phyloP scores from a whole-genome alignment of 257 asterid species.

The Petunia secreta region DNA sequence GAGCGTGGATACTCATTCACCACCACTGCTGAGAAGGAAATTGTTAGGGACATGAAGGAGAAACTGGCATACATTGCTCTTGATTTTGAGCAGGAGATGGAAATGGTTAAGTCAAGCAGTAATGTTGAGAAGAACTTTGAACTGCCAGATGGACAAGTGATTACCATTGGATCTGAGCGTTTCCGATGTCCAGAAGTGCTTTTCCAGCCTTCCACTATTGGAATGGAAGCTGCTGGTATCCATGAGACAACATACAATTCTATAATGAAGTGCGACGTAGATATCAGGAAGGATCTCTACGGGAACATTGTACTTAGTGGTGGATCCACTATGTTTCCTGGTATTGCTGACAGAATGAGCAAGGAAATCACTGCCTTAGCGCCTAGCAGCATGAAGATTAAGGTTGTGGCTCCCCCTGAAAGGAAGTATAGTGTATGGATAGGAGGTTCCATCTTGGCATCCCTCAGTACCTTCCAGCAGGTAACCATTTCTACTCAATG shows the following conservation, averaged over 20 bases:
- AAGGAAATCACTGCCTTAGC: slow-evolving; percentile 22
- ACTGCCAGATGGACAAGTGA: slow-evolving; percentile 16
- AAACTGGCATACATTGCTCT: slow-evolving; percentile 52
- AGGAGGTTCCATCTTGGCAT: slow-evolving; percentile 26
- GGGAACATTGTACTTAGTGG: slow-evolving; percentile 28
- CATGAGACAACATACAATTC: slow-evolving; percentile 24
- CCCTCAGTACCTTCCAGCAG: slow-evolving; percentile 30
- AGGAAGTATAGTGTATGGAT: slow-evolving; percentile 29
- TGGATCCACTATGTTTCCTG: slow-evolving; percentile 28
- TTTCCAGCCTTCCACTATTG: slow-evolving; percentile 24
- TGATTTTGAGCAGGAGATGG: slow-evolving; percentile 50
- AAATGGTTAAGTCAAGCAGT: slow-evolving; percentile 31
- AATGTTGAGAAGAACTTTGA: slow-evolving; percentile 18
- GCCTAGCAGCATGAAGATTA: slow-evolving; percentile 26
- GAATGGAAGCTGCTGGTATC: slow-evolving; percentile 25
- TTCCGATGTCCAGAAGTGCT: slow-evolving; percentile 26
- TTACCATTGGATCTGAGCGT: slow-evolving; percentile 27
- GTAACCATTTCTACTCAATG: not conserved
- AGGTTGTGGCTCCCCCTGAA: slow-evolving; percentile 23
- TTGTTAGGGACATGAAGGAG: slow-evolving; percentile 56
- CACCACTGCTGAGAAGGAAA: slow-evolving; percentile 54
- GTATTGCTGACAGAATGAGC: slow-evolving; percentile 29
- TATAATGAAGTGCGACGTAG: slow-evolving; percentile 22
- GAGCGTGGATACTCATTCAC: slow-evolving; percentile 48
- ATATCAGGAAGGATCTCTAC: slow-evolving; percentile 25